Evolutionary conservation across 208 protist genomes (phyloP).

Genomic region (Trypanosoma vivax): DNA sequence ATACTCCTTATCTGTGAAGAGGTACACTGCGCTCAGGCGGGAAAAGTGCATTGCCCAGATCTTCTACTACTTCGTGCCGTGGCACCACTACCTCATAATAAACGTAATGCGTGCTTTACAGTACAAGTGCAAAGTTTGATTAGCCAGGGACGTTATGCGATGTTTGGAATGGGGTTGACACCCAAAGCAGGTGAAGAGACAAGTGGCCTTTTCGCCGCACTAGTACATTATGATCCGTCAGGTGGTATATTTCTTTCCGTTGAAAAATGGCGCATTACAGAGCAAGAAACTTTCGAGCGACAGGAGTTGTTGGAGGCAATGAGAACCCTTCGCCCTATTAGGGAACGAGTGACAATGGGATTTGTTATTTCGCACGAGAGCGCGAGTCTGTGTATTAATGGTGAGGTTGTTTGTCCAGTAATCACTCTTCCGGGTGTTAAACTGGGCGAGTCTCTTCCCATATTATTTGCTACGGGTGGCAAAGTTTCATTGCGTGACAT

Average conservation of each 20-base stretch:
- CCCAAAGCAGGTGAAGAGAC: conserved; percentile 12
- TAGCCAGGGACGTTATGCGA: conserved; percentile 17
- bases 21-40: conserved; percentile 7
- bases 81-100: conserved; percentile 14
- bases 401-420: conserved; percentile 16
- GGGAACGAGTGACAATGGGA: conserved; percentile 16
- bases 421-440: conserved; percentile 6
- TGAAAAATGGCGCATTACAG: conserved; percentile 21
- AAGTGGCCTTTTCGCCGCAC: conserved; percentile 10
- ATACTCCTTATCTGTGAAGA: conserved; percentile 23
- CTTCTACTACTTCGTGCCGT: conserved; percentile 19
- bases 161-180: conserved; percentile 23
- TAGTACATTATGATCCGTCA: conserved; percentile 21
- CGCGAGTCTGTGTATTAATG: conserved; percentile 16
- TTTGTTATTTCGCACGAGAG: conserved; percentile 10
- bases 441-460: conserved; percentile 19
- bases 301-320: conserved; percentile 15
- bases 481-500: conserved; percentile 18
- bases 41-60: conserved; percentile 20
- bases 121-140: conserved; percentile 21
- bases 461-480: conserved; percentile 19
- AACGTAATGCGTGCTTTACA: conserved; percentile 13
- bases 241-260: conserved; percentile 24
- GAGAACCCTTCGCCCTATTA: conserved; percentile 15
- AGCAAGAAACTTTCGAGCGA: conserved; percentile 20